Evolutionary conservation across 441 rosid species (phyloP), one percentile per base, ranked within the genome.

Genomic region (Erodium trifolium): DNA sequence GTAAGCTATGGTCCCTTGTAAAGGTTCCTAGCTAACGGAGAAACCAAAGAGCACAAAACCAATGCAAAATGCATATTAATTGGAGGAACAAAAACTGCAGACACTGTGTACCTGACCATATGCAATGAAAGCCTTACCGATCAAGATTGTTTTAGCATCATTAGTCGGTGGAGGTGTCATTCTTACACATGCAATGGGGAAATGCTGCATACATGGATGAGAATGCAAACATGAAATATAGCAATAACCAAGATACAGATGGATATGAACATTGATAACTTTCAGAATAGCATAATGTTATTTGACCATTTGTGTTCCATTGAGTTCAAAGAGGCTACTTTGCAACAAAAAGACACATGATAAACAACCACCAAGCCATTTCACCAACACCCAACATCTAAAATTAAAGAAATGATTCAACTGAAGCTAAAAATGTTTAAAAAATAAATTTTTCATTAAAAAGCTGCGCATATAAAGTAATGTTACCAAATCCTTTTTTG

Each of bases 91-190:
- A 41, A 41, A 7, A 41, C 47, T 41, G 7, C 47, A 41, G 10
- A 41, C 5, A 41, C 47, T 41, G 10, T 9, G 5, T 63, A 71
- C 78, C 78, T 75, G 78, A 68, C 71, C 78, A 63, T 75, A 75
- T 23, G 37, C 64, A 64, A 75, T 65, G 66, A 71, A 67, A 57
- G 78, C 74, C 66, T 75, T 75, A 68, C 71, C 78, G 63, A 62
- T 4, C n/a, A 18, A 62, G 34, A 31, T 60, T 18, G 65, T 1
- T 10, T 23, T 18, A 60, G 29, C 63, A 18, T 57, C 17, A 57
- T 13, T 49, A 3, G 4, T 16, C 17, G 57, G 57, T 41, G 10
- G 8, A 10, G 1, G 10, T 9, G 10, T 9, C 23, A 14, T 63
- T 27, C 37, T 27, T 63, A 63, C 8, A 63, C 41, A 11, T 27